These are phyloP conservation scores for Yamadazyma conglobata DNA, from an alignment of 1,139 yeast genomes.

Conservation along the genomic window DNA sequence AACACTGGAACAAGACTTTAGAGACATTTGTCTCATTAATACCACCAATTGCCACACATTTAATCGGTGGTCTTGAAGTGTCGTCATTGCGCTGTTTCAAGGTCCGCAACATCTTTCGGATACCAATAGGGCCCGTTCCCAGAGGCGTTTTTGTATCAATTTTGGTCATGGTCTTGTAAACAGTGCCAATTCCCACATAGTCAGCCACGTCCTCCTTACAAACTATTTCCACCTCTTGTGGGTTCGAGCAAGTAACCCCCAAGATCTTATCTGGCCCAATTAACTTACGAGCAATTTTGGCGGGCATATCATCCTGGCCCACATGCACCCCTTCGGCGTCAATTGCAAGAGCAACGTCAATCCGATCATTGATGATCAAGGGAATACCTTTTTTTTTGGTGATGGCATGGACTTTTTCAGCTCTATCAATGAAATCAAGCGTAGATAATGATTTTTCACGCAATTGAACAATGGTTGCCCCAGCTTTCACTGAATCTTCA, in stretches of 20 bases:
- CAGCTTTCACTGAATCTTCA: slow-evolving; percentile 58
- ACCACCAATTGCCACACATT: slow-evolving; percentile 85
- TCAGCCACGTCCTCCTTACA: slow-evolving; percentile 58
- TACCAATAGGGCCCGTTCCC: slow-evolving; percentile 65
- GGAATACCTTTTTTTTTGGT: slow-evolving; percentile 66
- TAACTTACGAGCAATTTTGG: slow-evolving; percentile 53
- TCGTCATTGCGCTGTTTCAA: slow-evolving; percentile 32
- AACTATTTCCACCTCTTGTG: slow-evolving; percentile 56
- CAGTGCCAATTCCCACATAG: slow-evolving; percentile 85
- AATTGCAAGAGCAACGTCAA: slow-evolving; percentile 86
- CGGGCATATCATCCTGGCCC: slow-evolving; percentile 89
- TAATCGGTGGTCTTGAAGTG: slow-evolving; percentile 23
- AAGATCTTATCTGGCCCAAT: slow-evolving; percentile 73
- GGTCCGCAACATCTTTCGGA: slow-evolving; percentile 50
- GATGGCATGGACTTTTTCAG: slow-evolving; percentile 55
- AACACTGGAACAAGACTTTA: slow-evolving; percentile 51
- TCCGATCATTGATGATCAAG: slow-evolving; percentile 79
- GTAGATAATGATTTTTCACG: slow-evolving; percentile 79
- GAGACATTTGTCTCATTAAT: slow-evolving; percentile 63
- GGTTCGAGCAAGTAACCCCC: slow-evolving; percentile 72
- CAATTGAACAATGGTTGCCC: slow-evolving; percentile 79
- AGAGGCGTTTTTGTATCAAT: slow-evolving; percentile 41
- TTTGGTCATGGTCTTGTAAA: slow-evolving; percentile 74
- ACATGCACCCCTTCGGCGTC: slow-evolving; percentile 93
- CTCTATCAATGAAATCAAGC: slow-evolving; percentile 60